Evolutionary conservation across 208 protist species (phyloP), one percentile per base, ranked within the genome.

Genomic region (Trypanosoma scelopori): DNA sequence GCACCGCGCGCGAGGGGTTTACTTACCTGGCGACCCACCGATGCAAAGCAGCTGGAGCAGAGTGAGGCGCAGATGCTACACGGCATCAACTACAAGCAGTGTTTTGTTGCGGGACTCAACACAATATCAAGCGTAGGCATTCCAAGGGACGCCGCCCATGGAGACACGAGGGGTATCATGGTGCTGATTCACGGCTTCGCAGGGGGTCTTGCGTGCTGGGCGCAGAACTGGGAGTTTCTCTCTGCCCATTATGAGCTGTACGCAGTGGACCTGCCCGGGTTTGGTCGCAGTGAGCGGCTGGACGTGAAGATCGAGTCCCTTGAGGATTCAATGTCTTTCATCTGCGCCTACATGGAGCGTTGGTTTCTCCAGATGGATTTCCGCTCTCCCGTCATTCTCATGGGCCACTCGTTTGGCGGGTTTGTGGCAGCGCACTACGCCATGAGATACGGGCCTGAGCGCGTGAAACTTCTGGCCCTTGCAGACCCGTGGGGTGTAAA

Each of bases 401-500:
- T 86, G 13, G 81, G 71, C 4, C 85, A 91, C 70, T 89, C 82
- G 23, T 87, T 91, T 25, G 85, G 85, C 25, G 67, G 59, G 43
- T 89, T 79, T 52, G 60, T 91, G 22, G 57, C 65, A 23, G 37
- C 71, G 25, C 74, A 84, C 64, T 86, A 75, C 64, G 64, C 80
- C 4, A 78, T 88, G 62, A 68, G 71, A 6, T 20, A 22, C 23
- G 71, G 71, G 0, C 53, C 71, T 1, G 41, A 18, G 1, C 30
- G 64, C 20, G 61, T 91, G 15, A 65, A 74, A 53, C 42, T 69
- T 42, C 63, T 91, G 1, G 58, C 62, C 5, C 51, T 88, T 1
- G 74, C 70, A 18, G 85, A 91, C 30, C 82, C 85, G 25, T 91
- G 85, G 85, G 85, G 85, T 15, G 60, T 86, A n/a, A 66, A 74